A percentile compares a stretch with the other conserved stretches of the same genome.
phyloP scores from a whole-genome alignment of 2,329 filamentous ascomycete species.

The Claviceps spartinae region DNA sequence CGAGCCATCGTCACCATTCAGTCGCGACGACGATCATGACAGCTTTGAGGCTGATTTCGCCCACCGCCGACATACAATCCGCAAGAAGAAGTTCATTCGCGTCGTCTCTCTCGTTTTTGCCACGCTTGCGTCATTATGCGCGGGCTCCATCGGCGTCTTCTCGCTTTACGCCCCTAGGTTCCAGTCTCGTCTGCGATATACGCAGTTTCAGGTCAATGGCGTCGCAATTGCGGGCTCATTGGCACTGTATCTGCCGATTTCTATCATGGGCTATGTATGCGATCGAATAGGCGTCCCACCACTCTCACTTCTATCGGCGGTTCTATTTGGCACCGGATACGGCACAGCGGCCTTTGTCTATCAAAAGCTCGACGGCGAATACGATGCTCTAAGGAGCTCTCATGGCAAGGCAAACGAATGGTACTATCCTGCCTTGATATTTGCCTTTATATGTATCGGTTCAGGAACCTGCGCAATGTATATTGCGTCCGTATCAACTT shows the following conservation, averaged over 20 bases:
- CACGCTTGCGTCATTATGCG: constrained; percentile 53
- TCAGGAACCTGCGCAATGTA: constrained; percentile 82
- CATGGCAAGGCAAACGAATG: constrained; percentile 36
- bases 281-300: constrained; percentile 74
- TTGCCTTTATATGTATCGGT: constrained; percentile 73
- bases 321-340: constrained; percentile 72
- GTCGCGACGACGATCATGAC: constrained; percentile 4
- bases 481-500: constrained; percentile 79
- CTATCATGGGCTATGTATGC: constrained; percentile 79
- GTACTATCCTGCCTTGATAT: constrained; percentile 72
- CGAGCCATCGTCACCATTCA: constrained; percentile 1
- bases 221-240: constrained; percentile 79
- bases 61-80: constrained; percentile 12
- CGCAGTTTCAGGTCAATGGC: constrained; percentile 82
- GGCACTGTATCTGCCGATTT: constrained; percentile 84
- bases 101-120: constrained; percentile 39
- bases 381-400: constrained; percentile 18
- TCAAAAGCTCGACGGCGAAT: constrained; percentile 34
- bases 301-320: constrained; percentile 56
- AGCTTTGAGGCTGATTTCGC: constrained; percentile 8
- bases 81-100: constrained; percentile 23
- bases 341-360: constrained; percentile 72
- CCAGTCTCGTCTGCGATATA: constrained; percentile 74
- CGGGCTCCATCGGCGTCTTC: constrained; percentile 84
- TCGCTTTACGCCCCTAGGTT: constrained; percentile 88